Conservation (phyloP, 805 yeast species). For the Suhomyces emberorum region DNA sequence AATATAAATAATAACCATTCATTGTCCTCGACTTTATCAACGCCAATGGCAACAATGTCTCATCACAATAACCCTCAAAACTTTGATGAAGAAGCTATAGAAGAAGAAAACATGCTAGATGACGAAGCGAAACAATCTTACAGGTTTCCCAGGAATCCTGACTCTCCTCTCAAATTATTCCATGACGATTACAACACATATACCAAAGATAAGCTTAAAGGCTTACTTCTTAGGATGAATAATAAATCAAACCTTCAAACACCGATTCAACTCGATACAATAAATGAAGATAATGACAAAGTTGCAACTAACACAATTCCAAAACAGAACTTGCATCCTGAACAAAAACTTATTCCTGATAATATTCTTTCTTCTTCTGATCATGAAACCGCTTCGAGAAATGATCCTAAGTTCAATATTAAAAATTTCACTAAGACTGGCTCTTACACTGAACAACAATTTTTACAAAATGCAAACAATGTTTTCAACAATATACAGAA, state of each 20-base stretch:
- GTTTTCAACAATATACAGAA: slow-evolving; percentile 37
- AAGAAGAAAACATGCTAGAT: slow-evolving; percentile 22
- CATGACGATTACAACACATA: slow-evolving; percentile 39
- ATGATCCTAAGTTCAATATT: slow-evolving; percentile 24
- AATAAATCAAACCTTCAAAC: slow-evolving; percentile 13
- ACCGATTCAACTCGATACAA: slow-evolving; percentile 4
- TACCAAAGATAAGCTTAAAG: slow-evolving; percentile 33
- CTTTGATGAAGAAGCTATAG: slow-evolving; percentile 8
- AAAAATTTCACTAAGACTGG: slow-evolving; percentile 29
- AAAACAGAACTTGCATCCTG: not conserved
- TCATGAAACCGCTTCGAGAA: too few species aligned
- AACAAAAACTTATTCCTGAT: not conserved
- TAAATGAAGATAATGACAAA: not conserved
- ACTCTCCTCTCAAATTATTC: slow-evolving; percentile 41
- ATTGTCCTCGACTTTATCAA: slow-evolving; percentile 33
- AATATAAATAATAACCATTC: slow-evolving; percentile 15
- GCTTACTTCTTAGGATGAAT: slow-evolving; percentile 22
- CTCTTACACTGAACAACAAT: slow-evolving; percentile 35
- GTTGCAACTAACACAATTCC: slow-evolving; percentile 1
- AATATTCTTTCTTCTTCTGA: too few species aligned
- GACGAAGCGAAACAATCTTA: slow-evolving; percentile 17
- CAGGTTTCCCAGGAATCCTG: slow-evolving; percentile 23
- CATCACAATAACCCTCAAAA: slow-evolving; percentile 5
- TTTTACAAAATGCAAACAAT: slow-evolving; percentile 36
- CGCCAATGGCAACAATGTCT: slow-evolving; percentile 31